Base-by-base conservation (phyloP, 2,329 filamentous ascomycete species). In the Grosmannia huntii region DNA sequence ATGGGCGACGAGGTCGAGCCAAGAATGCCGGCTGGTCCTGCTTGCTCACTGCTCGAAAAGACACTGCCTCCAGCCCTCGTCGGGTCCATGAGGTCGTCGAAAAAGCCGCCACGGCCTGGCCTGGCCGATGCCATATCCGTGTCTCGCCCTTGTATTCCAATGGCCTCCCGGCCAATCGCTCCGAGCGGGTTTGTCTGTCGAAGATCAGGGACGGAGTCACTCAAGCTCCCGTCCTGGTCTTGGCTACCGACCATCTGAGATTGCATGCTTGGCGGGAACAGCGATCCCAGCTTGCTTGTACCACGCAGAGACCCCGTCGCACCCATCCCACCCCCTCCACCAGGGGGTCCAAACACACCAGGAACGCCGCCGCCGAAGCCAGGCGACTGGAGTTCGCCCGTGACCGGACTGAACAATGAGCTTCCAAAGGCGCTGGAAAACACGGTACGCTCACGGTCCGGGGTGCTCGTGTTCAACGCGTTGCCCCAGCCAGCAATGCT, bases 251-350 rank as follows among this genome's bases (percentile, higher is more conserved):
- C 41, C 86, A 95, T 91, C 69, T 95, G 89, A 41, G 90, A 88
- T 72, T 96, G 91, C 87, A 95, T 91, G 5, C 87, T 85, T 1
- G 84, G 75, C 10, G 92, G 91, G 67, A 99, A 96, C 27, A 99
- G 75, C 1, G 90, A 91, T 2, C 88, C 87, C 46, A 96, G 77
- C 71, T 91, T 95, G 74, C 88, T 94, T 5, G 83, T 80, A 44
- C 90, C 84, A 36, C 88, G 83, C 52, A 88, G 81, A 56, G 86
- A 86, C 55, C 85, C 85, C 7, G 83, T 79, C 25, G 77, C 75
- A 44, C 80, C 83, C 5, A 90, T 72, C 27, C 82, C 84, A 57
- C 82, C 79, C 28, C 59, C 56, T 6, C 56, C 50, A 14, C 44
- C 51, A 88, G 79, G 10, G 10, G 61, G 49, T 1, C 62, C 62